Base-by-base conservation (phyloP, 768 basidiomycete genomes). In the Suillus subalutaceus region DNA sequence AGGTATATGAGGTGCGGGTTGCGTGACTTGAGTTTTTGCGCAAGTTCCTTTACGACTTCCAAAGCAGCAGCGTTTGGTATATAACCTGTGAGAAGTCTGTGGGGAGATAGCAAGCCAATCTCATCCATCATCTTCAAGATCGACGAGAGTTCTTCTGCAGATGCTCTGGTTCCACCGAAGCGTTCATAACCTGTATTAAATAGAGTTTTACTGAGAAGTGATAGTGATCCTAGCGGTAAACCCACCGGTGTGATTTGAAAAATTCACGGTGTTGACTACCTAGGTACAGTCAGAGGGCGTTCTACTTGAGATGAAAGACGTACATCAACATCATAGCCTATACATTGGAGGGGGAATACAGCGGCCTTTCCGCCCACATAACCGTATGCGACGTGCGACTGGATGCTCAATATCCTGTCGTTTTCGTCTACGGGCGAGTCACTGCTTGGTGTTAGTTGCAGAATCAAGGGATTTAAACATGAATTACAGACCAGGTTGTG, bases 291-390 rank as follows among this genome's bases (percentile, higher is more conserved):
- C 62, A 63, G 71, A 64, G 62, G 35, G 41, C 32, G 37, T 35
- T 30, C 38, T 26, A 10, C 37, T 55, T 40, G 57, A 55, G 38
- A 48, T 41, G 57, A 56, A 57, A 23, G 62, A 79, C 86, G 78
- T 76, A 94, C 94, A 82, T 99, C 97, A 55, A 99, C 96, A 70
- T 99, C 95, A 78, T 91, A 99, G 13, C 95, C 97, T 55, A 99
- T 86, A 67, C 84, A 93, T 83, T 87, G 97, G 69, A 88, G 87
- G 1, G 90, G 89, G 71, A 91, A 92, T 6, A 88, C 85, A 0
- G 91, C 90, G 10, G 90, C 90, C 74, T 92, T 92, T 35, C 90
- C 89, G 65, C 96, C 97, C 8, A 96, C 97, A 72, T 97, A 98
- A 58, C 97, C 97, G 69, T 90, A 94, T 12, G 91, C 88, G 65